Evolutionary conservation across 768 basidiomycete genomes (phyloP), one percentile per base, ranked within the genome.

Genomic region (Agrocybe pediades): DNA sequence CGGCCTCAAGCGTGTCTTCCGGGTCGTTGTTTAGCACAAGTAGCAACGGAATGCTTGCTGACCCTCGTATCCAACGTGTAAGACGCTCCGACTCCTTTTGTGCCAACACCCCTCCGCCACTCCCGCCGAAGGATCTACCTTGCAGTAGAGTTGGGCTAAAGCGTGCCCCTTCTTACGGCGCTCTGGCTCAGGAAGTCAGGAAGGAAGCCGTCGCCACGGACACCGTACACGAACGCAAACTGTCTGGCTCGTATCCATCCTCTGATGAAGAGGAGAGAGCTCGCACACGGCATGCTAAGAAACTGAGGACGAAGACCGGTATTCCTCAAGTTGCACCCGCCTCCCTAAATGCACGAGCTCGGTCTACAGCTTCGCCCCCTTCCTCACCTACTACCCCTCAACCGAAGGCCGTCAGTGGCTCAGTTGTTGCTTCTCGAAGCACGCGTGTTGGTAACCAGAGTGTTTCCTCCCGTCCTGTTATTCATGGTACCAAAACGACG

Each of bases 261-360:
- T 87, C 86, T 17, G 89, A 91, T 62, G 89, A 90, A 58, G 89
- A 90, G 63, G 88, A 91, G 71, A 85, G 84, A 66, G 61, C 77
- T 20, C 80, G 87, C 30, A 77, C 74, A 36, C 75, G 74, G 57
- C 76, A 74, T 29, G 84, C 76, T 20, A 91, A 90, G 79, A 89
- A 86, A 69, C 71, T 77, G 45, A 77, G 82, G 53, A 67, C 63
- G 17, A 70, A 66, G 62, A 62, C 65, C 8, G 57, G 53, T 5
- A 52, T 60, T 3, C 58, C 53, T 16, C 41, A 55, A 11, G 49
- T 23, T 30, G 47, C 48, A 8, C 46, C 55, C 3, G 23, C 49
- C 29, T 55, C 58, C 39, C 55, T 59, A 7, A 56, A 40, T 24
- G 47, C 48, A 11, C 49, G 55, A 41, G 60, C 53, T 1, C 48